These are phyloP conservation scores for Amauroascus verrucosus DNA, from an alignment of 2,329 filamentous ascomycete species.

Conservation along the genomic window DNA sequence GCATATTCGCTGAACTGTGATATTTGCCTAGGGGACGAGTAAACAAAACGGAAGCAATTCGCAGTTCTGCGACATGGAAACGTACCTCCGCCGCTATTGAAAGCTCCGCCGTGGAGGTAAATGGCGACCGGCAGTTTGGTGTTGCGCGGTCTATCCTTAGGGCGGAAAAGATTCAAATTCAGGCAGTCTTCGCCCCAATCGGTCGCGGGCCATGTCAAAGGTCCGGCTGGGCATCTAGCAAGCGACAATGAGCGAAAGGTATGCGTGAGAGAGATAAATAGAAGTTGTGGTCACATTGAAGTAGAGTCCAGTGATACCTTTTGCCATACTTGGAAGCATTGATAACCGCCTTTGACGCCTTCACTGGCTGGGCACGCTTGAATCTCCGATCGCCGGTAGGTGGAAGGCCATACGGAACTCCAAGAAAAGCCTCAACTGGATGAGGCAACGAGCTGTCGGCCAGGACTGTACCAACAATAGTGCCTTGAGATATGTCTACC, in stretches of 20 bases:
- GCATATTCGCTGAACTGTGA: conserved; percentile 53
- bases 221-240: conserved; percentile 13
- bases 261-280: background rate
- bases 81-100: conserved; percentile 26
- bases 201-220: conserved; percentile 20
- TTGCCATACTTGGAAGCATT: conserved; percentile 30
- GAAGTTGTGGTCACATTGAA: background rate
- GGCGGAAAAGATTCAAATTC: conserved; percentile 34
- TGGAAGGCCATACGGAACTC: conserved; percentile 42
- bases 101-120: conserved; percentile 35
- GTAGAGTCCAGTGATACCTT: conserved; percentile 8
- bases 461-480: conserved; percentile 23
- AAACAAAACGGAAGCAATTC: background rate
- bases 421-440: conserved; percentile 36
- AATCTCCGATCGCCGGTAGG: conserved; percentile 42
- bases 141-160: conserved; percentile 15
- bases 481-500: conserved; percentile 23
- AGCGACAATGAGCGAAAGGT: background rate
- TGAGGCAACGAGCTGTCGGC: conserved; percentile 19
- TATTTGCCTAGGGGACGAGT: conserved; percentile 24
- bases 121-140: conserved; percentile 32
- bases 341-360: conserved; percentile 22
- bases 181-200: conserved; percentile 39
- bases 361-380: conserved; percentile 28
- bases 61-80: background rate